These are phyloP conservation scores for Alternaria atra DNA, from an alignment of 2,329 filamentous ascomycete genomes.

Conservation along the genomic window DNA sequence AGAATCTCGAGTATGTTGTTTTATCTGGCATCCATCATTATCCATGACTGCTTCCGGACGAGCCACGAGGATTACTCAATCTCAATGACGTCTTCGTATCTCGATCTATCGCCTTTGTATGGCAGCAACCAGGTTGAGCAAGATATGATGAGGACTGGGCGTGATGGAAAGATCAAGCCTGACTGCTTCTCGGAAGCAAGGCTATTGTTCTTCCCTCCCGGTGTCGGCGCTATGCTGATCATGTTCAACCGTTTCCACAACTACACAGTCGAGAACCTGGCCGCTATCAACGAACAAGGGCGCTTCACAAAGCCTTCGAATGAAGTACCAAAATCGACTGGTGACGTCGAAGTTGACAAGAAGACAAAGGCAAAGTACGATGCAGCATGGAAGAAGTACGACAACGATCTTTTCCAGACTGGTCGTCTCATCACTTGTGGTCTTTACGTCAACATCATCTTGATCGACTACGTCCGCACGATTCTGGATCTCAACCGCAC, in stretches of 20 bases:
- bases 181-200: slow-evolving; percentile 75
- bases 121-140: slow-evolving; percentile 74
- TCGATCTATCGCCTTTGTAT: slow-evolving; percentile 77
- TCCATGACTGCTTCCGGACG: slow-evolving; percentile 71
- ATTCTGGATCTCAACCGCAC: slow-evolving; percentile 69
- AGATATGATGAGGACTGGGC: slow-evolving; percentile 69
- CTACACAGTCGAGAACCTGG: slow-evolving; percentile 79
- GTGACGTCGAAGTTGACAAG: slow-evolving; percentile 55
- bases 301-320: slow-evolving; percentile 73
- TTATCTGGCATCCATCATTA: slow-evolving; percentile 75
- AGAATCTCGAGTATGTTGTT: slow-evolving; percentile 79
- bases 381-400: slow-evolving; percentile 48
- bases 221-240: slow-evolving; percentile 72
- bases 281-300: slow-evolving; percentile 83
- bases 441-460: slow-evolving; percentile 63
- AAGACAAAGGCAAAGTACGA: slow-evolving; percentile 36
- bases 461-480: slow-evolving; percentile 63
- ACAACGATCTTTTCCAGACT: slow-evolving; percentile 62
- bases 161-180: slow-evolving; percentile 74
- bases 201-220: slow-evolving; percentile 71
- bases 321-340: slow-evolving; percentile 30
- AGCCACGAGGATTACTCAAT: slow-evolving; percentile 69
- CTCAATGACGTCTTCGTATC: slow-evolving; percentile 75
- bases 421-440: slow-evolving; percentile 62
- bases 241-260: slow-evolving; percentile 85